phyloP scores from a whole-genome alignment of 2,329 filamentous ascomycete genomes.

The Scleromitrula shiraiana region DNA sequence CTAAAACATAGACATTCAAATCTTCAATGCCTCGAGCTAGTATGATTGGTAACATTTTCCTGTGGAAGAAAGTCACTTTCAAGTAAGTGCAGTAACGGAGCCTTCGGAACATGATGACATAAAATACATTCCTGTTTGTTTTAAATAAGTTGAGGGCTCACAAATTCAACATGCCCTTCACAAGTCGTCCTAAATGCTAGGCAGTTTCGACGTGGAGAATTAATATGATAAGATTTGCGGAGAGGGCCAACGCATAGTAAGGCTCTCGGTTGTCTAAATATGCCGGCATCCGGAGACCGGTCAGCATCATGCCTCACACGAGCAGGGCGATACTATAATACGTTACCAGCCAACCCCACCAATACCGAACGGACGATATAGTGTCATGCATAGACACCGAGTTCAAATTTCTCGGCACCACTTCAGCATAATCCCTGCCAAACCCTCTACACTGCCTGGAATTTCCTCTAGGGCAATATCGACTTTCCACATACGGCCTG shows the following conservation, averaged over 20 bases:
- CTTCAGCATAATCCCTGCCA: constrained; percentile 52
- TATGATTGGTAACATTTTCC: too few relatives aligned
- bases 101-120: too few relatives aligned
- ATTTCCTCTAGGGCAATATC: constrained; percentile 77
- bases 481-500: constrained; percentile 63
- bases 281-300: neutral
- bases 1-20: too few relatives aligned
- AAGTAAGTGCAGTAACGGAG: too few relatives aligned
- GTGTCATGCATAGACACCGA: neutral
- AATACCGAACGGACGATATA: neutral
- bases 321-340: constrained; percentile 5
- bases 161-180: neutral
- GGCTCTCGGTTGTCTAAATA: neutral
- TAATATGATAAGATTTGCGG: too few relatives aligned
- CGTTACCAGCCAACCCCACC: neutral
- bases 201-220: too few relatives aligned
- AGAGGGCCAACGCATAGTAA: too few relatives aligned
- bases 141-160: neutral
- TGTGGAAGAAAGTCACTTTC: too few relatives aligned
- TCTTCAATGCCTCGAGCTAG: too few relatives aligned
- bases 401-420: constrained; percentile 67
- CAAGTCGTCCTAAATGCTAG: neutral
- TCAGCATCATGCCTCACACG: neutral
- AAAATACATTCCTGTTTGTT: too few relatives aligned
- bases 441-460: constrained; percentile 46